A percentile compares a stretch with the other conserved stretches of the same genome.
These are phyloP conservation scores for Gloeostereum incarnatum DNA, from an alignment of 768 basidiomycete species.

Conservation along the genomic window DNA sequence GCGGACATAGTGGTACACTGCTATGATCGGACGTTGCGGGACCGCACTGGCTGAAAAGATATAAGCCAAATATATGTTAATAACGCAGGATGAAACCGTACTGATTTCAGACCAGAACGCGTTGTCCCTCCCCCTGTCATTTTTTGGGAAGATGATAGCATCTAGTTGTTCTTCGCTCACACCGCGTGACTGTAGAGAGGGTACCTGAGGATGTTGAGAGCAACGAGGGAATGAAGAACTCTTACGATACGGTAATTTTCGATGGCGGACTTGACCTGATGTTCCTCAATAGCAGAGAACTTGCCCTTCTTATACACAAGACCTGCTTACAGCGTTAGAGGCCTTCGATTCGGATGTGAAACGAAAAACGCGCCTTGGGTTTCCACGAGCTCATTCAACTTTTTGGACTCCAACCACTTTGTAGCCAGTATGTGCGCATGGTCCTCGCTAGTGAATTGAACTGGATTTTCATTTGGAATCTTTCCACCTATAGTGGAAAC, in stretches of 20 bases:
- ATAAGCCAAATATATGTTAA: slow-evolving; percentile 3
- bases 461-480: slow-evolving; percentile 23
- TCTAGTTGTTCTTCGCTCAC: slow-evolving; percentile 45
- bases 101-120: slow-evolving; percentile 79
- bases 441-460: slow-evolving; percentile 34
- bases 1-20: slow-evolving; percentile 78
- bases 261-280: slow-evolving; percentile 55
- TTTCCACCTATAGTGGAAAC: slow-evolving; percentile 10
- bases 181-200: slow-evolving; percentile 31
- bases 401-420: slow-evolving; percentile 68
- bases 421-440: slow-evolving; percentile 67
- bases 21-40: slow-evolving; percentile 69
- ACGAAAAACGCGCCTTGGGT: slow-evolving; percentile 41
- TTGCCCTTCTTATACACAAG: slow-evolving; percentile 86
- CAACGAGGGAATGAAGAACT: slow-evolving; percentile 6
- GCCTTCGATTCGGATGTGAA: not conserved
- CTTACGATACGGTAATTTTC: slow-evolving; percentile 52
- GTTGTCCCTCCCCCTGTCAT: slow-evolving; percentile 48
- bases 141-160: slow-evolving; percentile 61
- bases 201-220: slow-evolving; percentile 4
- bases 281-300: slow-evolving; percentile 72
- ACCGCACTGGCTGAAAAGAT: slow-evolving; percentile 48
- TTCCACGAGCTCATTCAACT: slow-evolving; percentile 59
- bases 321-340: slow-evolving; percentile 28
- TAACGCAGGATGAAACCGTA: slow-evolving; percentile 21